Conservation (phyloP, 139 green algal species). For the Micractinium sp. region DNA sequence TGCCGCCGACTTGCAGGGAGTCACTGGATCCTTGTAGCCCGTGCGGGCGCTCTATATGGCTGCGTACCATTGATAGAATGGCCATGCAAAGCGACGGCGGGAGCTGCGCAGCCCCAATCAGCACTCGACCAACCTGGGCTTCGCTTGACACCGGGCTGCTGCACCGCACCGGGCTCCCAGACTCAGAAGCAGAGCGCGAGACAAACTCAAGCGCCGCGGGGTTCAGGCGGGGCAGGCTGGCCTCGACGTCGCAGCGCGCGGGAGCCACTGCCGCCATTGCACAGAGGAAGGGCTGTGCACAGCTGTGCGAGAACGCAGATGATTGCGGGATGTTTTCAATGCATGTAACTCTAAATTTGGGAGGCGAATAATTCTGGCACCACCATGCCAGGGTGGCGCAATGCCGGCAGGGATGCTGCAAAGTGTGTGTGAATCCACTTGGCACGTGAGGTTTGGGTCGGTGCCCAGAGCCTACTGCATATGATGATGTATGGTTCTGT, state of each 20-base stretch:
- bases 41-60: neutral
- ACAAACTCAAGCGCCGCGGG: neutral
- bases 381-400: too few species aligned
- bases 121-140: neutral
- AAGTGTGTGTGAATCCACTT: too few species aligned
- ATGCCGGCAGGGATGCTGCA: too few species aligned
- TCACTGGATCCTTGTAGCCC: neutral
- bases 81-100: neutral
- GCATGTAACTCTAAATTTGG: too few species aligned
- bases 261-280: neutral
- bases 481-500: too few species aligned
- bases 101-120: neutral
- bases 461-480: too few species aligned
- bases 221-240: neutral
- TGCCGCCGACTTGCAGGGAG: too few species aligned
- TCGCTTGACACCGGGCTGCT: conserved; percentile 2
- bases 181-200: neutral
- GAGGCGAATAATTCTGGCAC: too few species aligned
- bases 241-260: neutral
- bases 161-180: conserved; percentile 10
- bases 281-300: neutral
- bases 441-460: too few species aligned
- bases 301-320: neutral
- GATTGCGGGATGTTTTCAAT: neutral
- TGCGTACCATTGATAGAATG: neutral